Conservation (phyloP, 2,329 filamentous ascomycete genomes). For the Harringtonia aguacate region DNA sequence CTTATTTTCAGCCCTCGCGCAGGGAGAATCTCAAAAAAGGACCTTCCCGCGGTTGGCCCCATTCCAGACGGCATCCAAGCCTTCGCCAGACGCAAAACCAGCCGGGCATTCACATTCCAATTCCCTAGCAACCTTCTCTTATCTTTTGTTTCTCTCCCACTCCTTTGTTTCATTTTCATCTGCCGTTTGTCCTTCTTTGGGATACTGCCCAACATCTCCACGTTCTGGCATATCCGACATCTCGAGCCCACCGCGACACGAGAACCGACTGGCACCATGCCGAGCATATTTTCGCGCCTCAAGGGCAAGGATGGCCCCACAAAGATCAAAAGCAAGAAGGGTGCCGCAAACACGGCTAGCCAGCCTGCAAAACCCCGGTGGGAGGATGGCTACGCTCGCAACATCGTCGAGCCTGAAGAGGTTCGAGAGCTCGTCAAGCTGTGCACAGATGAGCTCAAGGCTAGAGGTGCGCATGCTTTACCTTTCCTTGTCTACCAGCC, state of each 20-base stretch:
- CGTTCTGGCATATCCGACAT: not conserved
- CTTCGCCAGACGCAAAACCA: not conserved
- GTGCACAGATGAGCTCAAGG: conserved; percentile 87
- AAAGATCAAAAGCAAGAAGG: conserved; percentile 55
- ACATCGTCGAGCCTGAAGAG: conserved; percentile 76
- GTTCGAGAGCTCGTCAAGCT: conserved; percentile 76
- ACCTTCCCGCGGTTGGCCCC: no score
- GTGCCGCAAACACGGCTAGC: conserved; percentile 37
- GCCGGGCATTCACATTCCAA: no score
- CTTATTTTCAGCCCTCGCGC: not conserved
- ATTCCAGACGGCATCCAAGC: no score
- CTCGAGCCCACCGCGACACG: no score
- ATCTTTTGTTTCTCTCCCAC: not conserved
- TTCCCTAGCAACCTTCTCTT: not conserved
- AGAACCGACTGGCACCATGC: conserved; percentile 33
- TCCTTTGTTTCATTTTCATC: not conserved
- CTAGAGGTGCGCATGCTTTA: conserved; percentile 63
- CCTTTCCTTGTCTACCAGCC: not conserved
- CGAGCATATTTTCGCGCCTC: conserved; percentile 51
- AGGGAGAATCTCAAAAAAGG: no score
- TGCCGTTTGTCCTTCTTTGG: not conserved
- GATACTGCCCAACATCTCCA: conserved; percentile 5
- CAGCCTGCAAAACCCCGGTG: conserved; percentile 61
- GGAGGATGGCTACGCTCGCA: conserved; percentile 81
- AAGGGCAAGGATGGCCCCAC: conserved; percentile 62